These are phyloP conservation scores for Gremmenia infestans DNA, from an alignment of 2,329 filamentous ascomycete species.

Conservation along the genomic window DNA sequence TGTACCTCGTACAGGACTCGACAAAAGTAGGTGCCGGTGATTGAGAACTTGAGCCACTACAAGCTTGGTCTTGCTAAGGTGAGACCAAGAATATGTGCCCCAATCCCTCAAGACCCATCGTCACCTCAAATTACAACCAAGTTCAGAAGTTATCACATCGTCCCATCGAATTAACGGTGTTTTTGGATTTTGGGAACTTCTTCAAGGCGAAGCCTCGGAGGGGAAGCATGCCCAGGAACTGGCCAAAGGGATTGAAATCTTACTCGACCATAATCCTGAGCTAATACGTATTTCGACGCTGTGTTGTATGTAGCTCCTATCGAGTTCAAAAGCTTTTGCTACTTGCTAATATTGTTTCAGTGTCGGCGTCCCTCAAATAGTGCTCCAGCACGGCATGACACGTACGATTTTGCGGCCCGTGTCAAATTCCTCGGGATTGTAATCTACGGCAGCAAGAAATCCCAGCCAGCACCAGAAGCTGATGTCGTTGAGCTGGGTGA, in stretches of 20 bases:
- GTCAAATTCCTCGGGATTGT: conserved; percentile 39
- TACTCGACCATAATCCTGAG: conserved; percentile 29
- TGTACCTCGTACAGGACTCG: too few relatives aligned
- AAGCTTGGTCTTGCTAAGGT: background rate
- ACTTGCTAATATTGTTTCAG: conserved; percentile 23
- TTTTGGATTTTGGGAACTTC: conserved; percentile 41
- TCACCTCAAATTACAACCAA: too few relatives aligned
- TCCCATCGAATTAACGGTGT: conserved; percentile 30
- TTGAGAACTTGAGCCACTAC: too few relatives aligned
- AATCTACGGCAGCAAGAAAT: conserved; percentile 34
- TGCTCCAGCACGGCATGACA: conserved; percentile 42
- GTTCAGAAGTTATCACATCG: too few relatives aligned
- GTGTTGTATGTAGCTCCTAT: conserved; percentile 16
- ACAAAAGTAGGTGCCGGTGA: too few relatives aligned
- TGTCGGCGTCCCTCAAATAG: conserved; percentile 39
- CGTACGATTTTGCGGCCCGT: conserved; percentile 39
- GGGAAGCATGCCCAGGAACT: conserved; percentile 34
- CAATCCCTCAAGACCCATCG: too few relatives aligned
- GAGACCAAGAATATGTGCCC: background rate
- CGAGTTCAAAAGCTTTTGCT: background rate
- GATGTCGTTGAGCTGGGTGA: conserved; percentile 18
- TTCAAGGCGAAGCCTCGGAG: conserved; percentile 2
- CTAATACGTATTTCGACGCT: conserved; percentile 38
- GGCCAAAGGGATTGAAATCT: conserved; percentile 31
- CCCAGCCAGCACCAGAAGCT: conserved; percentile 29